Evolutionary conservation across 768 basidiomycete genomes (phyloP).

Genomic region (Hirschioporus abietinus): DNA sequence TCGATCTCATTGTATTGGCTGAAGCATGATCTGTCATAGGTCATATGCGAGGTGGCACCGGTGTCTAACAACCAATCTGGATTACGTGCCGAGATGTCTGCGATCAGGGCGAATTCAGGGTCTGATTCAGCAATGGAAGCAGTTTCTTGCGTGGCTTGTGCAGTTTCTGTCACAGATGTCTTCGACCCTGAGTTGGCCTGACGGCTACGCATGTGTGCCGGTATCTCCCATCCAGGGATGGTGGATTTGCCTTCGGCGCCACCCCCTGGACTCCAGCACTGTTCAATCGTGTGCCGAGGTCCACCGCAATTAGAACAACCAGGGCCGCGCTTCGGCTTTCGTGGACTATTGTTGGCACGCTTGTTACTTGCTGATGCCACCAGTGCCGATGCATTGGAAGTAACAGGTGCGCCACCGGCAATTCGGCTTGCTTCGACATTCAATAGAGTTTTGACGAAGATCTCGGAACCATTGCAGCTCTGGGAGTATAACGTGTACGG

Average conservation of each 20-base stretch:
- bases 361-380: neutral
- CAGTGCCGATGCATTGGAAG: neutral
- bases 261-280: neutral
- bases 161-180: neutral
- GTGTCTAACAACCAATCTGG: slow-evolving; percentile 13
- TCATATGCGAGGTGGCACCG: slow-evolving; percentile 23
- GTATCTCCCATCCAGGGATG: neutral
- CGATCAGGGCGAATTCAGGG: neutral
- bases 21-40: slow-evolving; percentile 17
- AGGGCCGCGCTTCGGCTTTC: neutral
- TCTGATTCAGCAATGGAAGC: neutral
- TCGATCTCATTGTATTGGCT: slow-evolving; percentile 10
- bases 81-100: neutral
- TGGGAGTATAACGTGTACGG: neutral
- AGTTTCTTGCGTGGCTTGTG: neutral
- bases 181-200: neutral
- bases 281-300: neutral
- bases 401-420: neutral
- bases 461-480: neutral
- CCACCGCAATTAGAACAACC: neutral
- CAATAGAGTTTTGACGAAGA: too few species aligned
- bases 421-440: too few species aligned
- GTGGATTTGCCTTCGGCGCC: neutral
- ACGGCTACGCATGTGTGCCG: neutral
- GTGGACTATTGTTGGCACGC: neutral